Evolutionary conservation across 2,329 filamentous ascomycete species (phyloP).

Genomic region (Clonostachys byssicola): DNA sequence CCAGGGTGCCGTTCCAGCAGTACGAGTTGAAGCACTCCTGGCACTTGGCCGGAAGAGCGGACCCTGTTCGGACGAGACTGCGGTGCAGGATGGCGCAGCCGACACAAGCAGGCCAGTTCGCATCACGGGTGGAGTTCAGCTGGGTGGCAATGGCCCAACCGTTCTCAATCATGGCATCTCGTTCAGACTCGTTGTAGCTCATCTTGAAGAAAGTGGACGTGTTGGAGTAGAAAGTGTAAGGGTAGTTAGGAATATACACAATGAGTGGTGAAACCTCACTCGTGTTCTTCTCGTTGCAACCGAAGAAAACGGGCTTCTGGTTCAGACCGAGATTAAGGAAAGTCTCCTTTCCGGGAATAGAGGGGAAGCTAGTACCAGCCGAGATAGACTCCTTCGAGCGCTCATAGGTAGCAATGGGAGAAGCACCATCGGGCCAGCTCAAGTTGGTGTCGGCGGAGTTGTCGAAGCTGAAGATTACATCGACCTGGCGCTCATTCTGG

Average conservation of each 20-base stretch:
- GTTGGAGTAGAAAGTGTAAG: slow-evolving; percentile 75
- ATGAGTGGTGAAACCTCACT: slow-evolving; percentile 60
- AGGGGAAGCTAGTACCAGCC: slow-evolving; percentile 53
- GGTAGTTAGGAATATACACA: slow-evolving; percentile 78
- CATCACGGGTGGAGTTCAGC: slow-evolving; percentile 73
- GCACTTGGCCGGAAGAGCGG: slow-evolving; percentile 68
- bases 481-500: slow-evolving; percentile 43
- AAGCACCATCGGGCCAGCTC: slow-evolving; percentile 58
- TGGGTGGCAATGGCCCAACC: slow-evolving; percentile 81
- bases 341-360: slow-evolving; percentile 48
- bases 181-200: slow-evolving; percentile 58
- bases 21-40: slow-evolving; percentile 72
- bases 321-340: slow-evolving; percentile 58
- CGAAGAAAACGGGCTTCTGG: slow-evolving; percentile 58
- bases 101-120: slow-evolving; percentile 77
- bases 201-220: slow-evolving; percentile 74
- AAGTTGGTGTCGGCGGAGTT: slow-evolving; percentile 56
- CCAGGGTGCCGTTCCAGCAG: slow-evolving; percentile 85
- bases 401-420: slow-evolving; percentile 52
- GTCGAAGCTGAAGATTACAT: slow-evolving; percentile 63
- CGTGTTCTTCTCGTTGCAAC: slow-evolving; percentile 54
- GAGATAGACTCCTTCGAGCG: slow-evolving; percentile 42
- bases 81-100: slow-evolving; percentile 82
- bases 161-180: slow-evolving; percentile 80
- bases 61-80: slow-evolving; percentile 68